Percentiles rank a stretch among this genome's conserved stretches.
phyloP scores from a whole-genome alignment of 331 rosid species.

The Spiraea crenata region DNA sequence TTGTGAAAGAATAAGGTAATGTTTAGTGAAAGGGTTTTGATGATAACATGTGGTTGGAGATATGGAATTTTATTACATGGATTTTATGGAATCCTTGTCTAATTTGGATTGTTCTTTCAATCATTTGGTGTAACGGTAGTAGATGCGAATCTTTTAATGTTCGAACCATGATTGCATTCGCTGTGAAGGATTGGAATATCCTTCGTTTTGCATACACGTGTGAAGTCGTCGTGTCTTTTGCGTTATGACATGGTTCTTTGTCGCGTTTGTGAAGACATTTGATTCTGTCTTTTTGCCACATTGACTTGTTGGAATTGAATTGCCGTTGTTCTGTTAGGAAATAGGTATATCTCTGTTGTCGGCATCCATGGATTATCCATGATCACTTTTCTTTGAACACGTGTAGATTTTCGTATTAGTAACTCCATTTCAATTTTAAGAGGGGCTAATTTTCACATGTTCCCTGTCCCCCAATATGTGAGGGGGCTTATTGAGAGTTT shows the following conservation, averaged over 20 bases:
- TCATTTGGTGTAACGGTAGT: conserved; percentile 6
- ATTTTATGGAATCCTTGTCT: not conserved
- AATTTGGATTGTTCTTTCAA: conserved; percentile 2
- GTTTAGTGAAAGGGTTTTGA: not conserved
- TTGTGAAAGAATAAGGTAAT: not conserved
- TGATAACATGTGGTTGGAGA: not conserved
- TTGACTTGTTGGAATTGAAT: not conserved
- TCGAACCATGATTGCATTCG: not conserved
- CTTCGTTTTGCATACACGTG: not conserved
- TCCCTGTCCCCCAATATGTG: no score
- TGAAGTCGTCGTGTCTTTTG: not conserved
- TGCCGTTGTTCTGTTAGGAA: conserved; percentile 1
- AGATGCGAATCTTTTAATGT: not conserved
- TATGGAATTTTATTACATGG: conserved; percentile 2
- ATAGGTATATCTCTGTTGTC: not conserved
- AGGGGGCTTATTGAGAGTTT: no score
- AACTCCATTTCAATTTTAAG: no score
- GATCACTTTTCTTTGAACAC: not conserved
- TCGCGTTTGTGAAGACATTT: not conserved
- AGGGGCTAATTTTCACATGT: no score
- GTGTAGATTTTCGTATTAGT: not conserved
- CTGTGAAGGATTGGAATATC: not conserved
- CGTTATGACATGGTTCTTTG: conserved; percentile 12
- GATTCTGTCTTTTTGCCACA: conserved; percentile 3
- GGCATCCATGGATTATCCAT: not conserved